These are phyloP conservation scores for Nasturtium officinale DNA, from an alignment of 345 rosid genomes.

Conservation along the genomic window DNA sequence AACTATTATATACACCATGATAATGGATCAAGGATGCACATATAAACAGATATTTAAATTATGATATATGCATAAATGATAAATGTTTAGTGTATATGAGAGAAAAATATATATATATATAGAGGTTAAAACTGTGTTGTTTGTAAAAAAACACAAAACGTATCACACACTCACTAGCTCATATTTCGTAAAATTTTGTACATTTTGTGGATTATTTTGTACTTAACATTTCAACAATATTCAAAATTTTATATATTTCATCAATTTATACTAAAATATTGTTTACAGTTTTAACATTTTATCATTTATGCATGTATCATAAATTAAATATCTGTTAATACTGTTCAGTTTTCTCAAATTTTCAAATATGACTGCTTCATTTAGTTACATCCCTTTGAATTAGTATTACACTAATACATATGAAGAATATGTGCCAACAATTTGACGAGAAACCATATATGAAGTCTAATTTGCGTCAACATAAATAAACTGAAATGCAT, in stretches of 20 bases:
- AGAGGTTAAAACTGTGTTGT: neutral
- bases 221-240: neutral
- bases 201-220: neutral
- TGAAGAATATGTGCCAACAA: neutral
- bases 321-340: no score
- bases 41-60: neutral
- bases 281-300: no score
- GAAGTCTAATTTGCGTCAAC: neutral
- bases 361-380: neutral
- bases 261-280: neutral
- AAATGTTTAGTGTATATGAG: neutral
- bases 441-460: no score
- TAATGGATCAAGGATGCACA: neutral
- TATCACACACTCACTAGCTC: neutral
- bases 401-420: neutral
- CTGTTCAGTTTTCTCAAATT: neutral
- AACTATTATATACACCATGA: neutral
- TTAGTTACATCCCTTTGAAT: neutral
- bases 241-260: neutral
- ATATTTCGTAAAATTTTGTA: neutral
- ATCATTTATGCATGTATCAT: no score
- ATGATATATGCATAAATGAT: neutral
- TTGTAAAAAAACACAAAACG: neutral
- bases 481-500: conserved; percentile 18
- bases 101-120: neutral